These are phyloP conservation scores for Solanum neorickii DNA, from an alignment of 257 asterid species.

Conservation along the genomic window DNA sequence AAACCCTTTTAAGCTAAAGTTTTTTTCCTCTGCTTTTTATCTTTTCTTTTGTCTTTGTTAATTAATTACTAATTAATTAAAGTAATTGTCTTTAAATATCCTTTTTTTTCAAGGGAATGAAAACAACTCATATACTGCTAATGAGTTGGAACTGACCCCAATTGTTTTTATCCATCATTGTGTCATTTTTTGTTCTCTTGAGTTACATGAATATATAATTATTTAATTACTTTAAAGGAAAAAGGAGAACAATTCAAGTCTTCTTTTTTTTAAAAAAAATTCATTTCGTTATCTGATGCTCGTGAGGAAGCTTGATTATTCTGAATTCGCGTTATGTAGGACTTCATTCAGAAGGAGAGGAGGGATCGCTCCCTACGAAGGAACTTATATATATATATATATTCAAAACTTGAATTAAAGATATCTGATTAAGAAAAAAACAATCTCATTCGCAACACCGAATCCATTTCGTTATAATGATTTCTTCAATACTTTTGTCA, in stretches of 20 bases:
- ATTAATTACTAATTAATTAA: neutral
- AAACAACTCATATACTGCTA: neutral
- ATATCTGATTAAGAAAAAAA: no score
- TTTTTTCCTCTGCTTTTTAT: neutral
- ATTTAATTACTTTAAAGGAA: neutral
- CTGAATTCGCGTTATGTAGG: fast-evolving
- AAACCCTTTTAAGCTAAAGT: neutral
- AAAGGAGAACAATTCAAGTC: neutral
- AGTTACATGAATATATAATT: neutral
- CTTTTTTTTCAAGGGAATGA: neutral
- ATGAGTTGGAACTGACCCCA: neutral
- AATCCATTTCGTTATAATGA: neutral
- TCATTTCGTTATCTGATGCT: neutral
- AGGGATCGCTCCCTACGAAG: no score
- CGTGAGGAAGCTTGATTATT: no score
- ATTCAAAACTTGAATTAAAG: no score
- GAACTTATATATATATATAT: no score
- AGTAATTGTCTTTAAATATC: neutral
- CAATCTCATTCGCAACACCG: fast-evolving
- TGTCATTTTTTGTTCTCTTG: neutral
- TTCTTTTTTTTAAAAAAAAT: no score
- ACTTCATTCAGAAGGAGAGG: neutral
- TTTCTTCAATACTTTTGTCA: neutral
- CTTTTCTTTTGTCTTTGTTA: neutral
- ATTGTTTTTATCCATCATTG: neutral